Base-by-base conservation (phyloP, 495 filamentous ascomycete genomes). In the Thermothielavioides terrestris region DNA sequence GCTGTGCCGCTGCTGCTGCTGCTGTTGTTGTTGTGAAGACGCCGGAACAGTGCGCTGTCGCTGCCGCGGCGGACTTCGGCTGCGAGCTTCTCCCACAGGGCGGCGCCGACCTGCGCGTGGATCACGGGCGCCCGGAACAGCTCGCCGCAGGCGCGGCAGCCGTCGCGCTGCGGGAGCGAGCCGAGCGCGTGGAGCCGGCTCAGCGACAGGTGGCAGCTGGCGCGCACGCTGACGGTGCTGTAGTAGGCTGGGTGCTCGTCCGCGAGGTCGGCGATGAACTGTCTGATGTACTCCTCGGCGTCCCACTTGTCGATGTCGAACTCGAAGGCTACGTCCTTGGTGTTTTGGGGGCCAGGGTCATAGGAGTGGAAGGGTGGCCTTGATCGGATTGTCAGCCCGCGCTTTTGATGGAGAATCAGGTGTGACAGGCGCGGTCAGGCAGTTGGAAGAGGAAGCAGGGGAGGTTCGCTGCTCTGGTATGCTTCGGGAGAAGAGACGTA, bases 111-210 rank as follows among this genome's bases (percentile, higher is more conserved):
- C 44, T 60, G 50, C 15, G 58, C 54, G 43, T 54, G 32, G 36
- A 60, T 51, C 32, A 50, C 57, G 1, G 60, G 57, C n/a, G 49
- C 50, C 0, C 46, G 42, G 38, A 63, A 41, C 8, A 63, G 48
- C 7, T 39, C 34, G 0, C 43, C 37, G 42, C 56, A 63, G 20
- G 45, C 42, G 0, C 12, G 42, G 3, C 21, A 49, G 9, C 60
- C 60, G 18, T 48, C 23, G n/a, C 1, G 6, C n/a, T 30, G n/a
- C 15, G 40, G 21, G 4, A 59, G 25, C 14, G 17, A 42, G 25
- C 60, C 60, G 32, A 63, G 14, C 18, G 36, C 4, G 46, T 15
- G 37, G 10, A 63, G 52, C 46, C 57, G 49, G 14, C 41, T 18
- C 6, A 58, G 17, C 5, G 57, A 54, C 4, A 60, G 28, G 22